Conservation (phyloP, 192 early-diverging fungal genomes). For the Helicostylum pulchrum region DNA sequence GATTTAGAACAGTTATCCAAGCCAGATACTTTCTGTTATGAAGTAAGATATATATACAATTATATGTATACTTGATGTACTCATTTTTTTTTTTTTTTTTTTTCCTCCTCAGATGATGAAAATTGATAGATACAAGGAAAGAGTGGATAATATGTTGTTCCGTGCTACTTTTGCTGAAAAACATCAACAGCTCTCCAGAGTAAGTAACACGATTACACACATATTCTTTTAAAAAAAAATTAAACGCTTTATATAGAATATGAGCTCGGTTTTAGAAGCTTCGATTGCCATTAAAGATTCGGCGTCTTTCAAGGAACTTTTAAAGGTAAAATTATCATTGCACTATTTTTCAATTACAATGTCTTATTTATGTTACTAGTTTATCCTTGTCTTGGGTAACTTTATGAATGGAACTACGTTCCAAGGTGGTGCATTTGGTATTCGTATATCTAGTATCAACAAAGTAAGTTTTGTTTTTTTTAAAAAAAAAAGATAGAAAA, state of each 20-base stretch:
- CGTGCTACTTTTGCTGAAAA: constrained; percentile 65
- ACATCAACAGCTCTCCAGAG: constrained; percentile 59
- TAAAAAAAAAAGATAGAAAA: too few species aligned
- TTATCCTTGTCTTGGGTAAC: constrained; percentile 79
- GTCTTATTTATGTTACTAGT: constrained; percentile 19
- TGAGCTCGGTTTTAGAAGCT: constrained; percentile 59
- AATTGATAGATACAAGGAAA: constrained; percentile 74
- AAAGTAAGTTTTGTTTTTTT: constrained; percentile 42
- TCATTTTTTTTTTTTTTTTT: background rate
- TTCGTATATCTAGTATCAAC: constrained; percentile 80
- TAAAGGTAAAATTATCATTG: constrained; percentile 41
- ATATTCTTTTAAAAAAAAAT: background rate
- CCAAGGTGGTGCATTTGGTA: constrained; percentile 85
- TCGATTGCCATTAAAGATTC: constrained; percentile 65
- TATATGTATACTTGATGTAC: background rate
- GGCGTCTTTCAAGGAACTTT: constrained; percentile 65
- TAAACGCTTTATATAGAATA: constrained; percentile 36
- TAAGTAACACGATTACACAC: constrained; percentile 18
- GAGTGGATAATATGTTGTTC: constrained; percentile 65
- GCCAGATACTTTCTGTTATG: constrained; percentile 71
- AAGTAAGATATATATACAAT: constrained; percentile 32
- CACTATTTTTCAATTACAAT: too few species aligned
- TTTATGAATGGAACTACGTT: constrained; percentile 77
- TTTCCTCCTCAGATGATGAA: constrained; percentile 65
- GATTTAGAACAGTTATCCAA: constrained; percentile 58